phyloP scores from a whole-genome alignment of 108 stramenopile genomes.

The Cylindrotheca fusiformis region DNA sequence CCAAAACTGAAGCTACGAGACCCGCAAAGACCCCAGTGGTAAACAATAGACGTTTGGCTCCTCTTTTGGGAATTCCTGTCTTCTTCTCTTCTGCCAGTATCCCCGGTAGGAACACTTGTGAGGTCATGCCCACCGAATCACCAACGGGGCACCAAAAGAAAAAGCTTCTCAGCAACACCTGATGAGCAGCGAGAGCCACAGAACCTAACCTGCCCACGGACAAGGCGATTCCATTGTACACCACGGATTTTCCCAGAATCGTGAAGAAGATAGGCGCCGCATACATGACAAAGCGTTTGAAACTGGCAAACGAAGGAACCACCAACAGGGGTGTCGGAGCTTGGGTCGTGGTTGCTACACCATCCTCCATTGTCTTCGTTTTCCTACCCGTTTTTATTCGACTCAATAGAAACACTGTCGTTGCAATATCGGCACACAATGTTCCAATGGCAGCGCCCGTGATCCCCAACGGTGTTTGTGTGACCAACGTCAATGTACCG shows the following conservation, averaged over 20 bases:
- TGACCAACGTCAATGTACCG: constrained; percentile 4
- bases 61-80: constrained; percentile 1
- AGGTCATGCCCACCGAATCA: constrained; percentile 14
- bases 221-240: constrained; percentile 14
- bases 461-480: constrained; percentile 8
- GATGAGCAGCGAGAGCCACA: constrained; percentile 13
- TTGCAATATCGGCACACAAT: constrained; percentile 12
- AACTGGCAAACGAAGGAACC: constrained; percentile 1
- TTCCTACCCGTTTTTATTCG: background rate
- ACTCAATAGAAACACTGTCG: constrained; percentile 6
- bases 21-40: constrained; percentile 8
- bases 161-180: constrained; percentile 10
- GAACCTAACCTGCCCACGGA: constrained; percentile 15
- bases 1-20: constrained; percentile 7
- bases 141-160: constrained; percentile 19
- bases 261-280: constrained; percentile 12
- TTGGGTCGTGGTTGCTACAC: too few relatives aligned
- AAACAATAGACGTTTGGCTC: constrained; percentile 11
- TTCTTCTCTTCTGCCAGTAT: background rate
- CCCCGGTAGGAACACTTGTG: constrained; percentile 15
- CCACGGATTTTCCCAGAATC: constrained; percentile 10
- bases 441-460: constrained; percentile 26
- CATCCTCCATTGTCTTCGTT: background rate
- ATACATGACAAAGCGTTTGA: background rate
- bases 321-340: background rate